Evolutionary conservation across 2,329 filamentous ascomycete species (phyloP).

Genomic region (Pestalotiopsis sp.): DNA sequence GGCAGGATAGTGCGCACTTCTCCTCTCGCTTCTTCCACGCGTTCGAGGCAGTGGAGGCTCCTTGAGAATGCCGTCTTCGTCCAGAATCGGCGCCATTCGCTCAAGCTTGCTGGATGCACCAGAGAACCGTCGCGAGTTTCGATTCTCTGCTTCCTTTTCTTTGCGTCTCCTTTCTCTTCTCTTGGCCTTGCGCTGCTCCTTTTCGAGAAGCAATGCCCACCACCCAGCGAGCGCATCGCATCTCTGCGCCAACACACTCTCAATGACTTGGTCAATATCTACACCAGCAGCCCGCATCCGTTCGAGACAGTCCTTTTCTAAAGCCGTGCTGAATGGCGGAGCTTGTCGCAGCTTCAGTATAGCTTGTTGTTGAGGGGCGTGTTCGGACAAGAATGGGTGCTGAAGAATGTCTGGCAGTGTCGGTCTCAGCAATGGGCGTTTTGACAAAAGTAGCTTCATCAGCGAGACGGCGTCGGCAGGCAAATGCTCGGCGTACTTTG

Average conservation of each 20-base stretch:
- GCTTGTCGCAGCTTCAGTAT: slow-evolving; percentile 83
- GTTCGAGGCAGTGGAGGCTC: slow-evolving; percentile 62
- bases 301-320: slow-evolving; percentile 90
- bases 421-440: slow-evolving; percentile 83
- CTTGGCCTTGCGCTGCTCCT: slow-evolving; percentile 85
- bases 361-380: slow-evolving; percentile 85
- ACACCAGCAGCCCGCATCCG: slow-evolving; percentile 93
- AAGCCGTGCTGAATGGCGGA: slow-evolving; percentile 78
- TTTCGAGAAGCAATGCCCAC: slow-evolving; percentile 95
- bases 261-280: slow-evolving; percentile 91
- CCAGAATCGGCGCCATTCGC: slow-evolving; percentile 74
- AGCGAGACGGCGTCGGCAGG: slow-evolving; percentile 77
- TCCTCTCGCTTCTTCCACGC: slow-evolving; percentile 76
- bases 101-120: slow-evolving; percentile 87
- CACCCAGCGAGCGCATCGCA: slow-evolving; percentile 92
- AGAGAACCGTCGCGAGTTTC: slow-evolving; percentile 80
- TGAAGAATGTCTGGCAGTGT: slow-evolving; percentile 81
- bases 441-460: slow-evolving; percentile 81
- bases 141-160: slow-evolving; percentile 81
- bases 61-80: slow-evolving; percentile 66
- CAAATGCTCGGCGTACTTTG: slow-evolving; percentile 80
- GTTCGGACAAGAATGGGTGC: slow-evolving; percentile 84
- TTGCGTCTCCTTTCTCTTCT: slow-evolving; percentile 80
- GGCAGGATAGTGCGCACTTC: slow-evolving; percentile 63
- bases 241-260: slow-evolving; percentile 86